Evolutionary conservation across 306 rosid genomes (phyloP).

Genomic region (Mucuna pruriens): DNA sequence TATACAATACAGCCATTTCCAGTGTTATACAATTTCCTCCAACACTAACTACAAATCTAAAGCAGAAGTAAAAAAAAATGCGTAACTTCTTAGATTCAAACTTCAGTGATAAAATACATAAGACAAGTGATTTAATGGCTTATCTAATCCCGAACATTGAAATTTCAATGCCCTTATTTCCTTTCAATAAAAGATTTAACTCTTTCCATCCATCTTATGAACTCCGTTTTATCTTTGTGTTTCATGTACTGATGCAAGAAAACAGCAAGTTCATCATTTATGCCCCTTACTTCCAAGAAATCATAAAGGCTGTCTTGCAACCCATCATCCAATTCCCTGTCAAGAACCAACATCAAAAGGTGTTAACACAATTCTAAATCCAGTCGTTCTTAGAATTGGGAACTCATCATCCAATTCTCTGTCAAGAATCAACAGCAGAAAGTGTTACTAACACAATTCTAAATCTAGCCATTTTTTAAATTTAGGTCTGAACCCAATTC

Average conservation of each 20-base stretch:
- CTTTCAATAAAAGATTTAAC: conserved; percentile 75
- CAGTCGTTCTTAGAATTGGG: too few species aligned
- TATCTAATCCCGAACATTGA: conserved; percentile 30
- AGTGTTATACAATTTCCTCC: conserved; percentile 5
- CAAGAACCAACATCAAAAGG: conserved; percentile 32
- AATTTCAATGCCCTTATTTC: conserved; percentile 44
- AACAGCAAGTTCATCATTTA: conserved; percentile 65
- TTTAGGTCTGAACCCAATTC: too few species aligned
- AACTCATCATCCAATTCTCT: too few species aligned
- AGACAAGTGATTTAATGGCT: conserved; percentile 20
- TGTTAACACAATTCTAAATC: background rate
- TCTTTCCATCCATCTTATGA: conserved; percentile 75
- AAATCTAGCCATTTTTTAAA: too few species aligned
- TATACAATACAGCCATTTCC: conserved; percentile 32
- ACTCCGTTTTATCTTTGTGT: conserved; percentile 77
- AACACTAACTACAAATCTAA: conserved; percentile 18
- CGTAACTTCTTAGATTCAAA: conserved; percentile 14
- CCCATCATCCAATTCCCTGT: conserved; percentile 90
- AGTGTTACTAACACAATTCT: background rate
- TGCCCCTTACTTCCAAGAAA: conserved; percentile 82
- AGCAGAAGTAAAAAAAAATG: conserved; percentile 6
- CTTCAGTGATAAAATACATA: conserved; percentile 21
- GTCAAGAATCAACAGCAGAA: conserved; percentile 39
- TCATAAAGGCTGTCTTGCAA: conserved; percentile 76
- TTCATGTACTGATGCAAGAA: conserved; percentile 79